phyloP scores from a whole-genome alignment of 2,329 filamentous ascomycete genomes.

The Saccharata proteae region DNA sequence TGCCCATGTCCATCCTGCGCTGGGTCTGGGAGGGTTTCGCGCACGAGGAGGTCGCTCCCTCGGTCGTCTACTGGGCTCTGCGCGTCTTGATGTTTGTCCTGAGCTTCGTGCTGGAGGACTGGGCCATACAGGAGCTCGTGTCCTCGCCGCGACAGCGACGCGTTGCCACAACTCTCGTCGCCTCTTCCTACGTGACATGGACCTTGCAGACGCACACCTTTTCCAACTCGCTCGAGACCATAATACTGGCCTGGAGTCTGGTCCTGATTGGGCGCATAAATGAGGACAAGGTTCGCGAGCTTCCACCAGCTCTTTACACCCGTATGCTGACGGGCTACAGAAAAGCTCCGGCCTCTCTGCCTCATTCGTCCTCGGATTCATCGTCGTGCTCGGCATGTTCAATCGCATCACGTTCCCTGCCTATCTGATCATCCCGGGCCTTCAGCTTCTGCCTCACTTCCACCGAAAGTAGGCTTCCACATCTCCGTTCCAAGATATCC shows the following conservation, averaged over 20 bases:
- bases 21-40: conserved; percentile 87
- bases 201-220: conserved; percentile 98
- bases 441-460: conserved; percentile 79
- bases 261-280: conserved; percentile 82
- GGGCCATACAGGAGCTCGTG: conserved; percentile 88
- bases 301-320: conserved; percentile 14
- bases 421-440: conserved; percentile 72
- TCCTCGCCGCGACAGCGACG: conserved; percentile 47
- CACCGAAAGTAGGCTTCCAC: conserved; percentile 54
- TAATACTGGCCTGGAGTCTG: conserved; percentile 85
- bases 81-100: conserved; percentile 84
- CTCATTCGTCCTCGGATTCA: conserved; percentile 65
- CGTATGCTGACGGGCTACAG: conserved; percentile 36
- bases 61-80: conserved; percentile 78
- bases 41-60: conserved; percentile 67
- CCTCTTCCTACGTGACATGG: conserved; percentile 97
- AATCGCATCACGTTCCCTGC: conserved; percentile 97
- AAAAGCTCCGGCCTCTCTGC: conserved; percentile 65
- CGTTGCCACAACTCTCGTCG: conserved; percentile 69
- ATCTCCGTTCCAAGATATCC: not conserved
- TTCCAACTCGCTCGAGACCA: conserved; percentile 91
- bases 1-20: conserved; percentile 83
- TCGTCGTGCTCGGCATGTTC: conserved; percentile 78
- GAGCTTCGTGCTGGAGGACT: conserved; percentile 95
- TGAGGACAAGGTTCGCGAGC: conserved; percentile 54